These are phyloP conservation scores for Exophiala bonariae DNA, from an alignment of 2,329 filamentous ascomycete genomes.

Conservation along the genomic window DNA sequence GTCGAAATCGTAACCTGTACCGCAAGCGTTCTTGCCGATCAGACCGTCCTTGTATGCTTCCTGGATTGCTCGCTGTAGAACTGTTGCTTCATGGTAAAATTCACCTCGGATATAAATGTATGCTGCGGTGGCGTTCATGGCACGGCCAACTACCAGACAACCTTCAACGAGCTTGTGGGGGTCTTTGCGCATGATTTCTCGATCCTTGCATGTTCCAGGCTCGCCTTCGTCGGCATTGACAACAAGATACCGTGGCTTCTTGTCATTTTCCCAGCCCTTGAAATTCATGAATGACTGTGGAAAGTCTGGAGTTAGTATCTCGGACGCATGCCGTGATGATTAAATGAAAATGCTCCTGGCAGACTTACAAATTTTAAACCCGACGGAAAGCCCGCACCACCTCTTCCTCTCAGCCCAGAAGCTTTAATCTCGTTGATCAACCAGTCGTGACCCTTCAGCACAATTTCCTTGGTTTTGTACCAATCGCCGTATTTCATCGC, in stretches of 20 bases:
- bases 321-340: too few species aligned
- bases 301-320: conserved; percentile 16
- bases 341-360: not conserved
- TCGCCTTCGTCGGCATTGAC: conserved; percentile 99
- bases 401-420: conserved; percentile 90
- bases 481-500: conserved; percentile 98
- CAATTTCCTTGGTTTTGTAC: conserved; percentile 99
- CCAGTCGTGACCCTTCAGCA: conserved; percentile 96
- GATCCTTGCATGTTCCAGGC: conserved; percentile 98
- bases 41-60: conserved; percentile 93
- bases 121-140: conserved; percentile 97
- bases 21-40: conserved; percentile 98
- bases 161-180: conserved; percentile 98
- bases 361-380: conserved; percentile 93
- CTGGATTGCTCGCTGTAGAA: conserved; percentile 93
- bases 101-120: conserved; percentile 99
- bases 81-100: conserved; percentile 92
- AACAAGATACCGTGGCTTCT: conserved; percentile 90
- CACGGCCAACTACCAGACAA: conserved; percentile 90
- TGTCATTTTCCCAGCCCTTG: conserved; percentile 99
- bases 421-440: conserved; percentile 98
- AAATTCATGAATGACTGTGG: conserved; percentile 97
- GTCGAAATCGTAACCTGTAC: conserved; percentile 95
- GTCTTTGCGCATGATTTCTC: conserved; percentile 99
- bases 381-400: conserved; percentile 96